Evolutionary conservation across 176 grass and related monocot species (phyloP).

Genomic region (Oryza meyeriana): DNA sequence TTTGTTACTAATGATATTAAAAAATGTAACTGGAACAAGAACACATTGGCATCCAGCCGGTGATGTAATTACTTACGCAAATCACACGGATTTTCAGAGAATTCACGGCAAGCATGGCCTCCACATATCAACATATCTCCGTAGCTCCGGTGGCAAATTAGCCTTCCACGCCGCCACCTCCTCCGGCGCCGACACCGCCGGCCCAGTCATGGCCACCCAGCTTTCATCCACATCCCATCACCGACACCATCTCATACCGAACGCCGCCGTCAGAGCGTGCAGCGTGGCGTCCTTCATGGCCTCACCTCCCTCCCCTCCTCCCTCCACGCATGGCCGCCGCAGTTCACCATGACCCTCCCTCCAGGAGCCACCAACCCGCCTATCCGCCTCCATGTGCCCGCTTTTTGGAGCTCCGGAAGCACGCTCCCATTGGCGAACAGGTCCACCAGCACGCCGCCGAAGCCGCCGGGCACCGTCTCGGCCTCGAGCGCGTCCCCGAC

Average conservation of each 20-base stretch:
- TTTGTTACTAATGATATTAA: too few species aligned
- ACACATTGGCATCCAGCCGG: neutral
- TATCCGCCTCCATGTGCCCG: constrained; percentile 45
- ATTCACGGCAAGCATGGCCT: neutral
- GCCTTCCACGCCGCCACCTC: constrained; percentile 54
- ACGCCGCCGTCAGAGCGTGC: constrained; percentile 42
- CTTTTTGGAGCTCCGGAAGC: constrained; percentile 67
- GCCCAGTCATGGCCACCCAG: constrained; percentile 54
- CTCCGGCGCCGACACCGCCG: constrained; percentile 8
- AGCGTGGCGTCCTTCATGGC: constrained; percentile 65
- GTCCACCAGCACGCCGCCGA: constrained; percentile 70
- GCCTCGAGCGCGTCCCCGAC: constrained; percentile 60
- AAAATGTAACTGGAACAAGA: neutral
- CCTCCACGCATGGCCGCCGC: constrained; percentile 71
- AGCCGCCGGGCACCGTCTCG: constrained; percentile 36
- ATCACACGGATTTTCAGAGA: neutral
- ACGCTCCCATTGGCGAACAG: constrained; percentile 74
- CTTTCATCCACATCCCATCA: constrained; percentile 67
- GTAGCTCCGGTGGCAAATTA: constrained; percentile 47
- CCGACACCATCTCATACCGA: constrained; percentile 48
- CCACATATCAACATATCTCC: constrained; percentile 55
- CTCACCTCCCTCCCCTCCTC: constrained; percentile 50
- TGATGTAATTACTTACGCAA: neutral
- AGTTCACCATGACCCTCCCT: constrained; percentile 80
- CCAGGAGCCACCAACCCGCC: constrained; percentile 30